These are phyloP conservation scores for Aspergillus sp. DNA, from an alignment of 2,329 filamentous ascomycete species.

Conservation along the genomic window DNA sequence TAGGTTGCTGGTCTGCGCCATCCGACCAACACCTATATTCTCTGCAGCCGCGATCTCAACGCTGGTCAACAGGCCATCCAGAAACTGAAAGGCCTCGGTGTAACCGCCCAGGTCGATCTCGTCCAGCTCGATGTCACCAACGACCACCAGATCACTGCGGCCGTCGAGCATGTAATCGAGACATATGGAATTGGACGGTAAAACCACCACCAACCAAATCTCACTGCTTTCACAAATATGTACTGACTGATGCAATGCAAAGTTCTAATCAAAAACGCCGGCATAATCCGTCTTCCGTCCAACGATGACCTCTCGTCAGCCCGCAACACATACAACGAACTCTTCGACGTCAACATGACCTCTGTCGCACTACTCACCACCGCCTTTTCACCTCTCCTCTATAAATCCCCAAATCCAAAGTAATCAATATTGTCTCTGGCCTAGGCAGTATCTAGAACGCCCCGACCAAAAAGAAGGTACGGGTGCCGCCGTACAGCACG, in stretches of 20 bases:
- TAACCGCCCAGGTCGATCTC: constrained; percentile 15
- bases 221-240: neutral
- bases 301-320: constrained; percentile 16
- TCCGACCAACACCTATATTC: constrained; percentile 20
- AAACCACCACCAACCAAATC: neutral
- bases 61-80: constrained; percentile 21
- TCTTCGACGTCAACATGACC: constrained; percentile 39
- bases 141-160: constrained; percentile 18
- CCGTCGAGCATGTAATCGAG: constrained; percentile 11
- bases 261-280: constrained; percentile 38
- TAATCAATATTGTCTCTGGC: constrained; percentile 30
- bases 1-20: constrained; percentile 20
- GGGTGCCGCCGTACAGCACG: constrained; percentile 28
- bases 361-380: constrained; percentile 34
- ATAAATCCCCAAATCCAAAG: constrained; percentile 14
- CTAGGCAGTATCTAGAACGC: constrained; percentile 18
- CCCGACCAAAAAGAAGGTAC: constrained; percentile 14
- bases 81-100: constrained; percentile 13
- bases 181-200: constrained; percentile 24
- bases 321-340: constrained; percentile 26
- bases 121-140: constrained; percentile 22
- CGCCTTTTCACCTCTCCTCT: constrained; percentile 24
- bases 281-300: constrained; percentile 22
- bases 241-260: neutral
- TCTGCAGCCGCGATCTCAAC: constrained; percentile 19